Percentiles rank a stretch among this genome's conserved stretches.
These are phyloP conservation scores for Ceratobasidium sp. DNA, from an alignment of 1,284 basidiomycete genomes.

Conservation along the genomic window DNA sequence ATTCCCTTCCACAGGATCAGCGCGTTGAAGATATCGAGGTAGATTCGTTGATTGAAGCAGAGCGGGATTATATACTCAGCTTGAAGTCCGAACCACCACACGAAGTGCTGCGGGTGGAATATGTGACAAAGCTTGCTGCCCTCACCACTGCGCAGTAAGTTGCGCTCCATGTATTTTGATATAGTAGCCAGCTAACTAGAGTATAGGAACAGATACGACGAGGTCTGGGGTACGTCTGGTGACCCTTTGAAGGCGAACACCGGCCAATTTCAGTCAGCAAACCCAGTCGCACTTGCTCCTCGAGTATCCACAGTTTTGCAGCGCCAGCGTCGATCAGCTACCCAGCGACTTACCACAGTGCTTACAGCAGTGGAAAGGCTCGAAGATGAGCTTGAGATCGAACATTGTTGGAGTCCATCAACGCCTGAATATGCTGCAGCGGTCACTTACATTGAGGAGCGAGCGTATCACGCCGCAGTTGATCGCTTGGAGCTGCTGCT, in stretches of 20 bases:
- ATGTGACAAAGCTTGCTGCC: neutral
- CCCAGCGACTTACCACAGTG: neutral
- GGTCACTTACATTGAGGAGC: neutral
- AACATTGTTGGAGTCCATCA: neutral
- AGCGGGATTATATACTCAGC: neutral
- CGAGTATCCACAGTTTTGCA: too few species aligned
- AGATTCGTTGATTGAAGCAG: neutral
- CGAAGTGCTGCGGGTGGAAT: neutral
- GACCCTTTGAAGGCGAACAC: neutral
- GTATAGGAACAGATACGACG: too few species aligned
- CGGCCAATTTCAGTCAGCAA: neutral
- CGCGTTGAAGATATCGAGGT: neutral
- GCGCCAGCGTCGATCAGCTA: neutral
- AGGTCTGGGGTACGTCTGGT: neutral
- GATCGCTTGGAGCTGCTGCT: neutral
- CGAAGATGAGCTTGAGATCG: neutral
- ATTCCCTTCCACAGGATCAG: neutral
- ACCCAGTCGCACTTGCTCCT: too few species aligned
- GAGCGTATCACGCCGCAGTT: neutral
- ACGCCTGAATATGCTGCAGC: neutral
- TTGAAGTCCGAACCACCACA: neutral
- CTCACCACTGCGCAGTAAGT: neutral
- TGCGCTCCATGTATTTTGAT: too few species aligned
- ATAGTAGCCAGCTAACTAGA: neutral
- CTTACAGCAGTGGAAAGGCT: neutral